These are phyloP conservation scores for Leonotis leonurus DNA, from an alignment of 257 asterid species.

Conservation along the genomic window DNA sequence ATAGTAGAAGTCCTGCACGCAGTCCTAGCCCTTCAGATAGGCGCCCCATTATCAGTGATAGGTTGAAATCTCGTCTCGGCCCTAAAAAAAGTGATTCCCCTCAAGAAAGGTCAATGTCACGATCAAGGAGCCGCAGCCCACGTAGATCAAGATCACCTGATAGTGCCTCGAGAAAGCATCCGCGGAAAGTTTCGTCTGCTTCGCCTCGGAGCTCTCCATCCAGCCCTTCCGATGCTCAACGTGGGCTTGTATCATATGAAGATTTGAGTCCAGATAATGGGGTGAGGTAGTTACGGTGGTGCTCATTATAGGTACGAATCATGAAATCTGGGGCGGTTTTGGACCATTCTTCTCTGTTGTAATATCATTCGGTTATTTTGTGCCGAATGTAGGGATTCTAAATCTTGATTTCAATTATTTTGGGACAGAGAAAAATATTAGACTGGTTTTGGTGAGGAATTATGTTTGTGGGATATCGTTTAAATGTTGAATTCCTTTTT, in stretches of 20 bases:
- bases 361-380: neutral
- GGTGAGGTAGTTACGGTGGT: slow-evolving; percentile 25
- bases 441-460: neutral
- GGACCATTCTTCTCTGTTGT: slow-evolving; percentile 15
- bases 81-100: slow-evolving; percentile 37
- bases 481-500: no score
- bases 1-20: slow-evolving; percentile 64
- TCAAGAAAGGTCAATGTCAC: slow-evolving; percentile 40
- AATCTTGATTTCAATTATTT: neutral
- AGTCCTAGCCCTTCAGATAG: slow-evolving; percentile 55
- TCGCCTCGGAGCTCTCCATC: slow-evolving; percentile 40
- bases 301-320: neutral
- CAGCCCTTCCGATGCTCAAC: slow-evolving; percentile 48
- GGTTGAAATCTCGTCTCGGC: slow-evolving; percentile 81
- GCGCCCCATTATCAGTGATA: slow-evolving; percentile 48
- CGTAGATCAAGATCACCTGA: slow-evolving; percentile 48
- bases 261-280: slow-evolving; percentile 63
- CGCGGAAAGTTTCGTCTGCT: slow-evolving; percentile 23
- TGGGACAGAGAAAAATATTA: neutral
- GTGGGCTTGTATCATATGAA: slow-evolving; percentile 76
- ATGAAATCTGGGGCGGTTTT: neutral
- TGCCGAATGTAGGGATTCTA: neutral
- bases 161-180: slow-evolving; percentile 36
- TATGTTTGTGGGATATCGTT: no score
- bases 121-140: slow-evolving; percentile 45